Conservation (phyloP, 305 asterid genomes). For the Rubia tinctorum region DNA sequence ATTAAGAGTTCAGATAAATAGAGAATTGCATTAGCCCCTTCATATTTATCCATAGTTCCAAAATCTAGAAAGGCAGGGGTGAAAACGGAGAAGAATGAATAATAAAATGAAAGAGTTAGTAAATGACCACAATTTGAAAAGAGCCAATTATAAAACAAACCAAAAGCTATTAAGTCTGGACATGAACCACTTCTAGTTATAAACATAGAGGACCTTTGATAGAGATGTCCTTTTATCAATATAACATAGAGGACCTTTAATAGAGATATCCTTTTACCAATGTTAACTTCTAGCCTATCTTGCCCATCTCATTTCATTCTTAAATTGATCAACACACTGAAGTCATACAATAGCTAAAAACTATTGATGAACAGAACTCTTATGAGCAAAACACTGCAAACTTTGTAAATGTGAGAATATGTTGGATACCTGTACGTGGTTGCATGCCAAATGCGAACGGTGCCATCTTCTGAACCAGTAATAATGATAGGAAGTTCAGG, state of each 20-base stretch:
- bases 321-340: background rate
- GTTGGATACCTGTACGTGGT: slow-evolving; percentile 79
- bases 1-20: slow-evolving; percentile 11
- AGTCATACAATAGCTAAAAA: background rate
- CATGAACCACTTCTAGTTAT: background rate
- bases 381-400: background rate
- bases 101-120: background rate
- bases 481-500: slow-evolving; percentile 98
- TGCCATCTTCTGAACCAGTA: slow-evolving; percentile 99
- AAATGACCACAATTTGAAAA: background rate
- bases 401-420: slow-evolving; percentile 14
- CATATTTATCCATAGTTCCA: background rate
- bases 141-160: background rate
- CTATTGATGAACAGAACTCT: too few relatives aligned
- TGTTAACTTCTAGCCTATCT: background rate
- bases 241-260: background rate
- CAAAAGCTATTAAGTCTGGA: background rate
- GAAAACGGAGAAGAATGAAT: background rate
- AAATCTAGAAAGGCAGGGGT: background rate
- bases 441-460: slow-evolving; percentile 98
- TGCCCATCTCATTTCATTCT: background rate
- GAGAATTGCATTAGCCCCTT: background rate
- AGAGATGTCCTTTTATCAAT: background rate
- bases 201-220: background rate
- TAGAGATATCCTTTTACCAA: background rate